These are phyloP conservation scores for Setomelanomma holmii DNA, from an alignment of 2,329 filamentous ascomycete genomes.

Conservation along the genomic window DNA sequence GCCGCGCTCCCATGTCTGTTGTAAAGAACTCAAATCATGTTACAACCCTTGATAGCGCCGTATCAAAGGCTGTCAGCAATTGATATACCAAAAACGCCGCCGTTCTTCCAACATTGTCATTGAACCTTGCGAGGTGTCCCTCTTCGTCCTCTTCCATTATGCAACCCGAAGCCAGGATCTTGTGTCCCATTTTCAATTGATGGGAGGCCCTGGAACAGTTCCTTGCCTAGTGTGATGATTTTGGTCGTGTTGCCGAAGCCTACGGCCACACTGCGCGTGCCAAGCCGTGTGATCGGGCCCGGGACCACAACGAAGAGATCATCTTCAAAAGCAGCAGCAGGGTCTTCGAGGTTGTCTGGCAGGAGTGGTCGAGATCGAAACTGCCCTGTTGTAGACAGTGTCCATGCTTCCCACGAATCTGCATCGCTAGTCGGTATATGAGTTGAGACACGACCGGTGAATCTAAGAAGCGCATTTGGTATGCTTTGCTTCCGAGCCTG, in stretches of 20 bases:
- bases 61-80: background rate
- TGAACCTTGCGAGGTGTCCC: slow-evolving; percentile 21
- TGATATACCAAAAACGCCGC: background rate
- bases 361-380: slow-evolving; percentile 51
- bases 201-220: slow-evolving; percentile 62
- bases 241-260: slow-evolving; percentile 77
- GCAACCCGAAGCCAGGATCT: slow-evolving; percentile 16
- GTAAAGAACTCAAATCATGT: background rate
- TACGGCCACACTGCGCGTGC: slow-evolving; percentile 70
- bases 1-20: background rate
- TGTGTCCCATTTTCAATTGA: slow-evolving; percentile 13
- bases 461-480: slow-evolving; percentile 10
- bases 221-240: slow-evolving; percentile 70
- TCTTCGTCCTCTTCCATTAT: slow-evolving; percentile 18
- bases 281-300: slow-evolving; percentile 70
- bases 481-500: slow-evolving; percentile 28
- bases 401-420: slow-evolving; percentile 63
- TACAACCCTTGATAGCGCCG: background rate
- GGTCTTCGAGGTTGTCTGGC: slow-evolving; percentile 22
- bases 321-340: slow-evolving; percentile 36
- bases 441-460: slow-evolving; percentile 7
- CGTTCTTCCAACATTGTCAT: slow-evolving; percentile 1
- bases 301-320: slow-evolving; percentile 70
- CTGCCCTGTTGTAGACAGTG: slow-evolving; percentile 56
- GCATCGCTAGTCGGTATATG: slow-evolving; percentile 20